These are phyloP conservation scores for Torulaspora delbrueckii DNA, from an alignment of 805 yeast genomes.

Conservation along the genomic window DNA sequence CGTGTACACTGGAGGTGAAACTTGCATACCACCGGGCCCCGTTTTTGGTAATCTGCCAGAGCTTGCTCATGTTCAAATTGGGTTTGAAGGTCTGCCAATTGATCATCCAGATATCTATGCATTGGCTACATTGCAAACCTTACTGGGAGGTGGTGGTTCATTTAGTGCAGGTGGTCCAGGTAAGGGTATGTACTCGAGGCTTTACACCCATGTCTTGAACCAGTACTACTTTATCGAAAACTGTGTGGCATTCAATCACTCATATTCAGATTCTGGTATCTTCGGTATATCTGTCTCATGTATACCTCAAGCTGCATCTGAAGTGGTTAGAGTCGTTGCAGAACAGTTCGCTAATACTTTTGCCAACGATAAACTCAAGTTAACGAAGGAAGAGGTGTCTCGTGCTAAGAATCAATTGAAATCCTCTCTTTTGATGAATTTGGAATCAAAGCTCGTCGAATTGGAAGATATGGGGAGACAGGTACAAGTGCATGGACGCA, in stretches of 20 bases:
- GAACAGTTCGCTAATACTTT: slow-evolving; percentile 53
- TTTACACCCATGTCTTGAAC: slow-evolving; percentile 86
- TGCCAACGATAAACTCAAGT: slow-evolving; percentile 52
- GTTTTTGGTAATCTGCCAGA: slow-evolving; percentile 65
- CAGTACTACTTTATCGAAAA: slow-evolving; percentile 88
- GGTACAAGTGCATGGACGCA: slow-evolving; percentile 73
- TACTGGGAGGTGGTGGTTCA: slow-evolving; percentile 95
- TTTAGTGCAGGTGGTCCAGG: slow-evolving; percentile 99
- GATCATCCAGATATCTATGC: slow-evolving; percentile 85
- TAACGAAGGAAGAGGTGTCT: slow-evolving; percentile 66
- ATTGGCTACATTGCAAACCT: slow-evolving; percentile 80
- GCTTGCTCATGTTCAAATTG: slow-evolving; percentile 78
- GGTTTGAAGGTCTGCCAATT: slow-evolving; percentile 82
- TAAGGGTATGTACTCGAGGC: slow-evolving; percentile 94
- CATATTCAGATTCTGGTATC: slow-evolving; percentile 84
- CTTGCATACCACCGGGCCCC: slow-evolving; percentile 50
- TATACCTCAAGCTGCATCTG: slow-evolving; percentile 79
- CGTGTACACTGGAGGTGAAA: slow-evolving; percentile 55
- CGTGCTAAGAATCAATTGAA: slow-evolving; percentile 92
- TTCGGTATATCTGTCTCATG: slow-evolving; percentile 87
- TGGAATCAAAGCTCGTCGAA: slow-evolving; percentile 89
- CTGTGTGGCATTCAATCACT: slow-evolving; percentile 82
- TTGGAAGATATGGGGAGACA: slow-evolving; percentile 95
- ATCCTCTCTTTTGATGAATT: slow-evolving; percentile 82
- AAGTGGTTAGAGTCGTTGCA: slow-evolving; percentile 73